A percentile compares a stretch with the other conserved stretches of the same genome.
Conservation (phyloP, 1,284 basidiomycete species). For the Pascua guehoae region DNA sequence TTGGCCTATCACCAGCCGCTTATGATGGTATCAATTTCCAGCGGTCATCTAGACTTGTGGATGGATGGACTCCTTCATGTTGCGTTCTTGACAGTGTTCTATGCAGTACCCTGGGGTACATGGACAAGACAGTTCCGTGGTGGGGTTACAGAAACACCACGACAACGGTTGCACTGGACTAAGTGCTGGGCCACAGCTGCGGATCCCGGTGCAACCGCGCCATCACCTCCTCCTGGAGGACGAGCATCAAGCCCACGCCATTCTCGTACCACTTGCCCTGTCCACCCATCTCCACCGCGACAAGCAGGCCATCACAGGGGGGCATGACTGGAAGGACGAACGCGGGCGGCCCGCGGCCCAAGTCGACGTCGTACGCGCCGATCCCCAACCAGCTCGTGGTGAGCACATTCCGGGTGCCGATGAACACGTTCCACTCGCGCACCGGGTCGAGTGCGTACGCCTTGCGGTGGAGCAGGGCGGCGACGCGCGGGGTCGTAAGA, state of each 20-base stretch:
- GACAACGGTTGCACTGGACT: too few species aligned
- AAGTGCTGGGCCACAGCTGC: not conserved
- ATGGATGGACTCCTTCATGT: too few species aligned
- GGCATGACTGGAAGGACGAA: constrained; percentile 50
- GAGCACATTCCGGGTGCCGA: constrained; percentile 48
- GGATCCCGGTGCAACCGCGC: constrained; percentile 38
- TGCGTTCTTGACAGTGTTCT: too few species aligned
- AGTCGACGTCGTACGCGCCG: constrained; percentile 50
- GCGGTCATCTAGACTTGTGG: too few species aligned
- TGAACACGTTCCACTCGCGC: constrained; percentile 51
- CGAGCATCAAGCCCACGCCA: constrained; percentile 37
- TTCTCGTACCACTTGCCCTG: constrained; percentile 30
- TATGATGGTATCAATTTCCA: too few species aligned
- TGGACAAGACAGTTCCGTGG: too few species aligned
- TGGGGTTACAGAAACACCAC: too few species aligned
- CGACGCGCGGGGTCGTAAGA: constrained; percentile 36
- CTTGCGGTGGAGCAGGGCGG: constrained; percentile 49
- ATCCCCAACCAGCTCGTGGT: constrained; percentile 51
- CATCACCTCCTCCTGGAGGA: constrained; percentile 41
- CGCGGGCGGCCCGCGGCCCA: constrained; percentile 35
- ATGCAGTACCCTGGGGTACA: too few species aligned
- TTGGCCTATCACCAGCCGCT: too few species aligned
- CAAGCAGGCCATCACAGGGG: constrained; percentile 49
- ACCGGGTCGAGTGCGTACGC: constrained; percentile 42
- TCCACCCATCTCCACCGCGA: constrained; percentile 44